Base-by-base conservation (phyloP, 2,329 filamentous ascomycete species). In the Truncatella angustata region DNA sequence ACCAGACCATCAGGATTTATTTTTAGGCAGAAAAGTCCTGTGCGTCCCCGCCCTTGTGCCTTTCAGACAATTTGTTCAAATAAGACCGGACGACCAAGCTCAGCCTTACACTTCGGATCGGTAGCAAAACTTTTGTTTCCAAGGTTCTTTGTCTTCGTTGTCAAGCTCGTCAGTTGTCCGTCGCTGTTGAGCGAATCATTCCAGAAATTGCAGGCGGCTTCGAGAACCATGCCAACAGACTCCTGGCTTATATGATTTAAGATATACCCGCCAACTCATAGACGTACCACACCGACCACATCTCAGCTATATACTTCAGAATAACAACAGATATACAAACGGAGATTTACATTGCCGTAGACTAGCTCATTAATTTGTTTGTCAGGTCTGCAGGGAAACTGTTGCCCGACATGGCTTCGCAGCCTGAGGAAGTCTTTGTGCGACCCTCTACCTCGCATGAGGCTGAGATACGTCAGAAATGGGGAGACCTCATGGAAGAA, bases 401-500 rank as follows among this genome's bases (percentile, higher is more conserved):
- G 23, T 35, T 24, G 47, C 47, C 30, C 47, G 52, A 9, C 23
- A 56, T 56, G 54, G 51, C 51, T 32, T 46, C 52, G 30, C 36
- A 44, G 30, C 47, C 47, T 39, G 43, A 35, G 32, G 21, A 23
- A 18, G 16, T 21, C 21, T 42, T 20, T 14, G 12, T 20, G 12
- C 32, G 35, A 16, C 32, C 47, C 28, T 44, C 18, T 4, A 11
- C 37, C 21, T 34, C 40, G 30, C 51, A 34, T 21, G 54, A 32
- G 24, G n/a, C 40, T 36, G 45, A 44, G 14, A 16, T 30, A 18
- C 39, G 23, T 21, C 30, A 46, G 36, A 30, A 23, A 7, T 36
- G 50, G 26, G 51, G 36, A 14, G 54, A 56, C 4, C 23, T 58
- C 11, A 6, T 28, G 4, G 47, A 51, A 11, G 50, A 54, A 18